Conservation (phyloP, 2,329 filamentous ascomycete genomes). For the Aspergillus sp. region DNA sequence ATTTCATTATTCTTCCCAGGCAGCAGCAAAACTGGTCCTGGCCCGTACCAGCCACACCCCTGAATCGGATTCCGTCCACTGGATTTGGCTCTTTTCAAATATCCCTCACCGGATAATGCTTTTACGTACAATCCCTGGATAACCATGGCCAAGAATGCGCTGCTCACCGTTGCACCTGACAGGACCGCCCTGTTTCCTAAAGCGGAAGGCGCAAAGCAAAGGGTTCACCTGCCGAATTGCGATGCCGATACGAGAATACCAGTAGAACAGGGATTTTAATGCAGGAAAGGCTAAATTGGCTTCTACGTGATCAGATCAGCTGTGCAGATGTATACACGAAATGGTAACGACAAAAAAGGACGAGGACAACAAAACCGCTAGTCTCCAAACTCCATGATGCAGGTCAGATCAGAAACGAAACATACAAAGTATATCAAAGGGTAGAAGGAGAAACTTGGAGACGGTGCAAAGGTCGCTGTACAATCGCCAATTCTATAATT, state of each 20-base stretch:
- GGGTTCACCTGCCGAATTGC: no score
- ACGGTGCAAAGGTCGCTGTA: conserved; percentile 1
- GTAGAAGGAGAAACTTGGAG: background rate
- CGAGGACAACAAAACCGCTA: background rate
- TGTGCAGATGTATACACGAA: background rate
- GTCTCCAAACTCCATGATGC: conserved; percentile 12
- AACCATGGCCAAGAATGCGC: no score
- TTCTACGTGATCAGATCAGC: conserved; percentile 1
- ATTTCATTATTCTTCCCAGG: background rate
- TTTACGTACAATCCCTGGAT: no score
- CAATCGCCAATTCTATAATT: conserved; percentile 45
- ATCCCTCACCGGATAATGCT: no score
- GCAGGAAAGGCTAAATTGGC: background rate
- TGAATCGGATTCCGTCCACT: background rate
- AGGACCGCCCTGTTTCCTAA: no score
- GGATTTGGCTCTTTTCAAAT: no score
- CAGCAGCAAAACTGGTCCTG: background rate
- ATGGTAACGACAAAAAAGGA: background rate
- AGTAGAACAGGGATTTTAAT: background rate
- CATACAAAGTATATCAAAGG: background rate
- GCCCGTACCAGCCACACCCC: background rate
- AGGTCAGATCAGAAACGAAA: conserved; percentile 8
- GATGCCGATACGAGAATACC: no score
- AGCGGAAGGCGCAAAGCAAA: no score
- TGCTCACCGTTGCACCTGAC: no score